Conservation (phyloP, 2,329 filamentous ascomycete species). For the Rhytidhysteron rufulum region DNA sequence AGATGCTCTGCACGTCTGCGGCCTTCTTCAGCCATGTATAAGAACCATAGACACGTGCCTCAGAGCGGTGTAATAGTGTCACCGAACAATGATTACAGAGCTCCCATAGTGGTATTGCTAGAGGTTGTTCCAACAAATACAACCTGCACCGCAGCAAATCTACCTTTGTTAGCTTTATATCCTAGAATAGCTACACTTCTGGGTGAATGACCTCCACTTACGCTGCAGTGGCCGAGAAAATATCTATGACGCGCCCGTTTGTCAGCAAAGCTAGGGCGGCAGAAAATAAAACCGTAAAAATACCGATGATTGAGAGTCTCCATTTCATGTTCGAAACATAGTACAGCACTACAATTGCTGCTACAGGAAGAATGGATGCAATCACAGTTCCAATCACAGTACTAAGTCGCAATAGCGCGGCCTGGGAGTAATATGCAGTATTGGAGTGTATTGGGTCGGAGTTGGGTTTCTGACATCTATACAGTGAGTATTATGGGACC, state of each 20-base stretch:
- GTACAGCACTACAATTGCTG: slow-evolving; percentile 5
- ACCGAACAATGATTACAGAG: neutral
- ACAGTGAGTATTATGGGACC: neutral
- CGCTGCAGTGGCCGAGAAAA: slow-evolving; percentile 7
- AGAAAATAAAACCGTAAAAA: slow-evolving; percentile 5
- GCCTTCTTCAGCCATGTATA: neutral
- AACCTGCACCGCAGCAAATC: slow-evolving; percentile 5
- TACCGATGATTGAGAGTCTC: slow-evolving; percentile 3
- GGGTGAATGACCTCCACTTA: neutral
- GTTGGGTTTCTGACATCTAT: neutral
- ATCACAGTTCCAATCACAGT: neutral
- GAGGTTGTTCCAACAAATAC: slow-evolving; percentile 5
- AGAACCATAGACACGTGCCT: neutral
- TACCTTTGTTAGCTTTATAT: neutral
- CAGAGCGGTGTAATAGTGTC: neutral
- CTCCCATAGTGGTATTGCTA: neutral
- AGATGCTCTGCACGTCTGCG: neutral
- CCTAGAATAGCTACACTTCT: neutral
- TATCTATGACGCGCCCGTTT: slow-evolving; percentile 3
- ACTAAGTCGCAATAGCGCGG: neutral
- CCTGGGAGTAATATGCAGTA: slow-evolving; percentile 1
- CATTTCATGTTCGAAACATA: slow-evolving; percentile 1
- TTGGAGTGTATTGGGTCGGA: neutral
- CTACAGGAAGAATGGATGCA: slow-evolving; percentile 3
- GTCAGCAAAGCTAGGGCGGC: slow-evolving; percentile 1